Conservation (phyloP, 768 basidiomycete species). For the Crassisporium funariophilum region DNA sequence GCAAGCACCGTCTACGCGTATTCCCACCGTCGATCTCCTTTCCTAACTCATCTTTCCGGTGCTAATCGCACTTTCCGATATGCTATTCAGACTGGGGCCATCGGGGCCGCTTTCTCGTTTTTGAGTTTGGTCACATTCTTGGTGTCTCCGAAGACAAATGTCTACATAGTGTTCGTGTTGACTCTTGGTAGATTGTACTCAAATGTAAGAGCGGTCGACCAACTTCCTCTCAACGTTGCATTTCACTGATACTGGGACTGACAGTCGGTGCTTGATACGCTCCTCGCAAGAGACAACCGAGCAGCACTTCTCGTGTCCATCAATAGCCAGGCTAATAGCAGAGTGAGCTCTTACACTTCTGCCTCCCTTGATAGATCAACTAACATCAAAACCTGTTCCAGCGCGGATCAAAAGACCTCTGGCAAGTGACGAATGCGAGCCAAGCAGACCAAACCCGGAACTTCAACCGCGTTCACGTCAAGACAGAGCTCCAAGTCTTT, state of each 20-base stretch:
- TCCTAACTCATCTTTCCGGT: too few species aligned
- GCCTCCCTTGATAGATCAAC: too few species aligned
- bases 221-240: too few species aligned
- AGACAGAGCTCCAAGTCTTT: slow-evolving; percentile 13
- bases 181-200: slow-evolving; percentile 46
- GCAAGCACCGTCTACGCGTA: too few species aligned
- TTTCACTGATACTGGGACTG: too few species aligned
- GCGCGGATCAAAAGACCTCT: too few species aligned
- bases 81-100: slow-evolving; percentile 36
- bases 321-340: not conserved
- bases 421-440: slow-evolving; percentile 7
- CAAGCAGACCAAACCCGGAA: slow-evolving; percentile 6
- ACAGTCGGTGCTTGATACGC: slow-evolving; percentile 17
- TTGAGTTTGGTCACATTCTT: slow-evolving; percentile 34
- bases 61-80: not conserved
- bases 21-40: too few species aligned
- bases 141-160: slow-evolving; percentile 26
- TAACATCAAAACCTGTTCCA: too few species aligned
- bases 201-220: slow-evolving; percentile 32
- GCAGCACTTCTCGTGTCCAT: too few species aligned
- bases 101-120: slow-evolving; percentile 37
- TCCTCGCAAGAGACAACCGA: slow-evolving; percentile 11
- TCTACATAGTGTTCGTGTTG: slow-evolving; percentile 40
- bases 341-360: not conserved
- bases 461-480: slow-evolving; percentile 24